Evolutionary conservation across 2,329 filamentous ascomycete genomes (phyloP).

Genomic region (Furcasterigmium sp.): DNA sequence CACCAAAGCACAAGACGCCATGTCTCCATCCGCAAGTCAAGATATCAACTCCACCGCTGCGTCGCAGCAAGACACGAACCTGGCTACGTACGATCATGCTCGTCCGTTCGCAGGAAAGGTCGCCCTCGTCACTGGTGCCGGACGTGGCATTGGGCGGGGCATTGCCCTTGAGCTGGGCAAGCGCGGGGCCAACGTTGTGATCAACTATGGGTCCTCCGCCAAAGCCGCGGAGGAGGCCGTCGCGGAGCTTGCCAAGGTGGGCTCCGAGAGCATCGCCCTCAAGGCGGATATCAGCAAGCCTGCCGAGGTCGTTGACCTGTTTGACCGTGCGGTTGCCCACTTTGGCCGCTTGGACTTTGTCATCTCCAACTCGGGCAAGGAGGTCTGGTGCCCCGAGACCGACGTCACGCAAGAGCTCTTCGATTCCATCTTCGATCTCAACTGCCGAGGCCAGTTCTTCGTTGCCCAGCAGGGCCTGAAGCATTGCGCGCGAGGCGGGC

Average conservation of each 20-base stretch:
- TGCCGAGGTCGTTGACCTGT: conserved; percentile 54
- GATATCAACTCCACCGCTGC: conserved; percentile 5
- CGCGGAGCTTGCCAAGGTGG: conserved; percentile 46
- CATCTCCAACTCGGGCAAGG: conserved; percentile 67
- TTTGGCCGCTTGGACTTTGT: conserved; percentile 69
- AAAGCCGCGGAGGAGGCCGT: conserved; percentile 53
- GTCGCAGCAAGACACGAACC: conserved; percentile 16
- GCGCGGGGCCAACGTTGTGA: conserved; percentile 58
- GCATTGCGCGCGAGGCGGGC: conserved; percentile 63
- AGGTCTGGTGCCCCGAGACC: conserved; percentile 65
- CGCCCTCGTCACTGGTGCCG: conserved; percentile 59
- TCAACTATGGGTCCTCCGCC: conserved; percentile 60
- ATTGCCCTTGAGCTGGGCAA: conserved; percentile 63
- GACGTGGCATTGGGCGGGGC: conserved; percentile 61
- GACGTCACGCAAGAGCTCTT: conserved; percentile 67
- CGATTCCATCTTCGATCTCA: conserved; percentile 67
- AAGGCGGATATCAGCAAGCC: conserved; percentile 62
- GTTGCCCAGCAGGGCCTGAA: conserved; percentile 71
- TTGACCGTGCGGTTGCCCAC: conserved; percentile 58
- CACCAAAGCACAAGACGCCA: too few relatives aligned
- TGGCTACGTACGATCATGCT: conserved; percentile 18
- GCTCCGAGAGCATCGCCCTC: conserved; percentile 51
- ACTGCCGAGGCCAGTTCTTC: conserved; percentile 70
- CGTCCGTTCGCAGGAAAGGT: conserved; percentile 44
- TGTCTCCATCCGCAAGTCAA: conserved; percentile 22